Conservation (phyloP, 139 green algal genomes). For the Trebouxia sp. region DNA sequence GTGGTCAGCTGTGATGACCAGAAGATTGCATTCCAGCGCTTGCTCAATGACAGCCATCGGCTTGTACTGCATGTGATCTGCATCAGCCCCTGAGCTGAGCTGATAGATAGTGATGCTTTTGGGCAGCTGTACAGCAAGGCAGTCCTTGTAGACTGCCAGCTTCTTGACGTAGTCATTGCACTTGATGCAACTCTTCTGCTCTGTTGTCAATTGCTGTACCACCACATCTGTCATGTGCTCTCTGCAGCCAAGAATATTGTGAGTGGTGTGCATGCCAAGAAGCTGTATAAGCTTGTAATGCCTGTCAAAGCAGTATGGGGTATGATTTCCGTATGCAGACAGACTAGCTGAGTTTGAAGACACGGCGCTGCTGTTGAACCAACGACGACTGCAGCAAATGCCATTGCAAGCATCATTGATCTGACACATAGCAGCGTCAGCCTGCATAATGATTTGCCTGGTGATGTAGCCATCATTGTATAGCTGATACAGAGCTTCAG, state of each 20-base stretch:
- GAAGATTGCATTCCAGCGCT: constrained; percentile 83
- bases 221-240: constrained; percentile 87
- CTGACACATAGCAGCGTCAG: background rate
- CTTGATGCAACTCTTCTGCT: constrained; percentile 79
- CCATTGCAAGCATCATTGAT: background rate
- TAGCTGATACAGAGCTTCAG: background rate
- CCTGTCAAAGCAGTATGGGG: too few relatives aligned
- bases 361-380: background rate
- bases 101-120: constrained; percentile 79
- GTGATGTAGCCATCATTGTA: too few relatives aligned
- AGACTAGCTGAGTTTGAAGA: too few relatives aligned
- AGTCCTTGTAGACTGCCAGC: constrained; percentile 75
- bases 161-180: constrained; percentile 83
- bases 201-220: constrained; percentile 82
- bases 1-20: constrained; percentile 76
- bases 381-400: background rate
- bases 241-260: constrained; percentile 37
- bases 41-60: constrained; percentile 65
- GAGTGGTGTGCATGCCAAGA: background rate
- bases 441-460: background rate
- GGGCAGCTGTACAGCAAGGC: constrained; percentile 80
- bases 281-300: too few relatives aligned
- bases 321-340: too few relatives aligned
- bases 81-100: constrained; percentile 51
- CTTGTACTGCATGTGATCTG: constrained; percentile 66